Base-by-base conservation (phyloP, 1,284 basidiomycete species). In the Irpex lacteus region DNA sequence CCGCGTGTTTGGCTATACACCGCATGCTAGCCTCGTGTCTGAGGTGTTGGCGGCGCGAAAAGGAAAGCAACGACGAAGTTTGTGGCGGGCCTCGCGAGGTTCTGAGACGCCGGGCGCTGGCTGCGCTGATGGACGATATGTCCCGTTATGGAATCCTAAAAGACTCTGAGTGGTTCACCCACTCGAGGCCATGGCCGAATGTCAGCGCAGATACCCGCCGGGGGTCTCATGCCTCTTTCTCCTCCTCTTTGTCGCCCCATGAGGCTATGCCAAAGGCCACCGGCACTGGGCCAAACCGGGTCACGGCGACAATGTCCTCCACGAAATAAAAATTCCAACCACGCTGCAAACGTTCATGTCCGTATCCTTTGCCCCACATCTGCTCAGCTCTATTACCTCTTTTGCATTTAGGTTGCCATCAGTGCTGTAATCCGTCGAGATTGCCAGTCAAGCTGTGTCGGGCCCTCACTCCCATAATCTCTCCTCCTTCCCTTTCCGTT, bases 401-500 rank as follows among this genome's bases (percentile, higher is more conserved):
- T 53, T 53, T 26, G 52, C 52, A n/a, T 53, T 53, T 53, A 15
- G 19, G 52, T 13, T 53, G 13, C 19, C 52, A 53, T 53, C 52
- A 26, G 26, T 26, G 26, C 26, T 26, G 26, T 26, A 26, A 26
- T 26, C 26, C 26, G 26, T 26, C 26, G 26, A 26, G 26, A 26
- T 26, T 26, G 4, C 26, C 26, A 26, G 26, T 26, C 26, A 26
- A 26, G 26, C 26, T 26, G 26, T 26, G 54, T 67, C 69, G 74
- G 73, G 61, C 70, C 80, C 65, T 26, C 66, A 72, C 75, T 80
- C 70, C 80, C 79, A 77, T 71, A 75, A 32, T 37, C 54, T 32
- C 19, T 75, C 73, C 59, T 21, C 37, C 72, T 69, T 70, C 71
- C 73, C 73, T 73, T 71, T 60, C 72, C 67, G 56, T 74, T 71